These are phyloP conservation scores for Scedosporium dehoogii DNA, from an alignment of 2,329 filamentous ascomycete species.

Conservation along the genomic window DNA sequence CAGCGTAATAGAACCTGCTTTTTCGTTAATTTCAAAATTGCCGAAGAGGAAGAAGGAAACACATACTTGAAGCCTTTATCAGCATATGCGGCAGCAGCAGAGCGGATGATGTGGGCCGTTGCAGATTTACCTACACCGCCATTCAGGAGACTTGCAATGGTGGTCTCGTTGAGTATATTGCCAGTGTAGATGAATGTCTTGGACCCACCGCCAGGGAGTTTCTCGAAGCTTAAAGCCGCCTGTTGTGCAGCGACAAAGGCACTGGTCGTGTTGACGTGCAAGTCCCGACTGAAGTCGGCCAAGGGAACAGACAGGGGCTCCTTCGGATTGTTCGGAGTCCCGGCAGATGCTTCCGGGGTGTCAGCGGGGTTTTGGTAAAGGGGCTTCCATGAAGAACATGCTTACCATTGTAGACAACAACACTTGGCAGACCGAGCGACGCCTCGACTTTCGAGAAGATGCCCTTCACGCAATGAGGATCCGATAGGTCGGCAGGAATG, in stretches of 20 bases:
- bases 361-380: neutral
- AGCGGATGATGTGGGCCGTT: conserved; percentile 18
- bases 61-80: conserved; percentile 23
- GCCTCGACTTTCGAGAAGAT: conserved; percentile 12
- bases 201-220: conserved; percentile 20
- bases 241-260: conserved; percentile 26
- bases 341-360: conserved; percentile 9
- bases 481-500: conserved; percentile 25
- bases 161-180: conserved; percentile 25
- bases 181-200: conserved; percentile 35
- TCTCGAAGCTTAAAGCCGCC: conserved; percentile 18
- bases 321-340: conserved; percentile 8
- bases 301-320: conserved; percentile 1
- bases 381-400: neutral
- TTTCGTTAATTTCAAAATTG: neutral
- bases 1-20: conserved; percentile 39
- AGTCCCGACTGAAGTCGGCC: conserved; percentile 6
- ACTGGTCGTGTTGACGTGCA: conserved; percentile 13
- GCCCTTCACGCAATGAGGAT: conserved; percentile 14
- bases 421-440: conserved; percentile 13
- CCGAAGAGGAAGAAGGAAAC: conserved; percentile 3
- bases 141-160: conserved; percentile 20
- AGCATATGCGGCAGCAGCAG: conserved; percentile 22
- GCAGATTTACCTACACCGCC: conserved; percentile 29
- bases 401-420: conserved; percentile 16